Evolutionary conservation across 2,329 filamentous ascomycete genomes (phyloP).

Genomic region (Aspergillus uvarum): DNA sequence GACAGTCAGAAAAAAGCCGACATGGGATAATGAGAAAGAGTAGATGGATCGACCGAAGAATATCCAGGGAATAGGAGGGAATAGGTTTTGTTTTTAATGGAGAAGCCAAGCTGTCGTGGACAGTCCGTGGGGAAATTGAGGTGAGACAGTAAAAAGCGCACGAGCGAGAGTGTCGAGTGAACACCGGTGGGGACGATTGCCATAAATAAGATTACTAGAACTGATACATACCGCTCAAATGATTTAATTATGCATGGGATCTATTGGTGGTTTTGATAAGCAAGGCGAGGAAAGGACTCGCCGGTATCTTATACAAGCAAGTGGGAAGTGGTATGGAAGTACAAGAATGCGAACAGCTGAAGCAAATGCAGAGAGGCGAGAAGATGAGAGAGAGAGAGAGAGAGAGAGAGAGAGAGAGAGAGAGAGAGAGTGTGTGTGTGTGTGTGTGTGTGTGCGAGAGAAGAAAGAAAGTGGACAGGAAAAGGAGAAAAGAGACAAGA

Average conservation of each 20-base stretch:
- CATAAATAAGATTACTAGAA: constrained; percentile 1
- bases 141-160: neutral
- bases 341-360: neutral
- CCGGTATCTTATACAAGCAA: neutral
- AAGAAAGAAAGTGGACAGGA: constrained; percentile 8
- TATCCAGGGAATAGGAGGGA: neutral
- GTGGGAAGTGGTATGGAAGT: neutral
- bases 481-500: constrained; percentile 10
- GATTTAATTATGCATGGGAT: constrained; percentile 1
- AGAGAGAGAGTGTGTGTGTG: neutral
- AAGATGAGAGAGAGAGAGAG: neutral
- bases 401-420: neutral
- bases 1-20: neutral
- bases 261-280: neutral
- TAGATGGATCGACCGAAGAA: neutral
- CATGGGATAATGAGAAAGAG: neutral
- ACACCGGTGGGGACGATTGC: constrained; percentile 3
- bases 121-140: constrained; percentile 1
- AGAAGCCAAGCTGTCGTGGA: neutral
- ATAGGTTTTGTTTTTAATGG: neutral
- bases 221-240: neutral
- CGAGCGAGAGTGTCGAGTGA: neutral
- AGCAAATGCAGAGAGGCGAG: neutral
- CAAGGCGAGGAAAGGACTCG: neutral
- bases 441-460: neutral